Base-by-base conservation (phyloP, 768 basidiomycete genomes). In the Stropharia rugosoannulata region DNA sequence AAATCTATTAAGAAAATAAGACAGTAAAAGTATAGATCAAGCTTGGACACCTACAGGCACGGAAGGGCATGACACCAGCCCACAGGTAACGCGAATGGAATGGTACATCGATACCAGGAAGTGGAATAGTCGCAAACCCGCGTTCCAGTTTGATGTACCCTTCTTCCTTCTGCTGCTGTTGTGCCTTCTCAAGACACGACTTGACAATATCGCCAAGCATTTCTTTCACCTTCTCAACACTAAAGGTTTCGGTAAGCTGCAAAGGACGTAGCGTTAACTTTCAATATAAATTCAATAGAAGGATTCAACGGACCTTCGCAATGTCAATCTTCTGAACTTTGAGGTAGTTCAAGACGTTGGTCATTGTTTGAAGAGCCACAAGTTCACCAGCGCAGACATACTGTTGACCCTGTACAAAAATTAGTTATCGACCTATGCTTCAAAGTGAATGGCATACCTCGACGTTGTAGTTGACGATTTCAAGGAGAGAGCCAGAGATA, bases 1-100 rank as follows among this genome's bases (percentile, higher is more conserved):
- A 99, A 79, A 72, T 98, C 93, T 94, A 57, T 4, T 42, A 45
- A 57, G 29, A 56, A 56, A 5, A 44, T 19, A 18, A 51, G 10
- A 37, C 15, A 54, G 27, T 5, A 36, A 62, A 40, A 45, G 43
- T 25, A 4, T 15, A 22, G 50, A 44, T 43, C 15, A 49, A 45
- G 44, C 45, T 38, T 36, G 35, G 41, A 49, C 19, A 82, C 90
- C 74, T 67, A 94, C 91, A 97, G 54, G 93, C 92, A 62, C 95
- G 86, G 91, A 97, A 96, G 9, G 95, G 93, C 86, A 96, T 81
- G 27, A 97, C 95, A 68, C 95, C 95, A 13, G 95, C 95, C 97
- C 97, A 99, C 38, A 99, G 83, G 73, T 98, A 99, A 57, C 95
- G 90, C 3, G 97, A 98, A 72, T 99, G 97, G 91, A 99, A 99